These are phyloP conservation scores for Ajuga reptans DNA, from an alignment of 305 asterid species.

Conservation along the genomic window DNA sequence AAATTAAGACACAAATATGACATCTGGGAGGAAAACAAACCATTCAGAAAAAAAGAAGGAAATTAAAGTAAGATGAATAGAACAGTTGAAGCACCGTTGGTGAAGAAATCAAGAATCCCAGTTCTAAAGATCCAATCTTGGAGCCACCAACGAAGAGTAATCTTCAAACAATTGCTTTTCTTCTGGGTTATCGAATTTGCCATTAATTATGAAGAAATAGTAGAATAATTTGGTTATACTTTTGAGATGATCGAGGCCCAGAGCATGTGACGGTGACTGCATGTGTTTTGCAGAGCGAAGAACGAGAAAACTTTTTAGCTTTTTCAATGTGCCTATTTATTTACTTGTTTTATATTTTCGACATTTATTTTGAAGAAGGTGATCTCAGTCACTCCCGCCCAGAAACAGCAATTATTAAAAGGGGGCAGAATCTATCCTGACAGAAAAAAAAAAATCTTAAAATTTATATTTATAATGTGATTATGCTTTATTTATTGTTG, in stretches of 20 bases:
- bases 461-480: no score
- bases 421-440: no score
- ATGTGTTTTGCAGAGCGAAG: constrained; percentile 27
- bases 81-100: constrained; percentile 22
- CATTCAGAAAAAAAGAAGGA: background rate
- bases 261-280: constrained; percentile 37
- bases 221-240: background rate
- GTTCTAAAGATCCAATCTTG: constrained; percentile 31
- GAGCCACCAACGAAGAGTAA: no score
- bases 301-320: constrained; percentile 37
- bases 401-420: background rate
- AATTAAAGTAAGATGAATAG: background rate
- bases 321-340: constrained; percentile 20
- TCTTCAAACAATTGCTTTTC: background rate
- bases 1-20: background rate
- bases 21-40: background rate
- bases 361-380: background rate
- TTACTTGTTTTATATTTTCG: background rate
- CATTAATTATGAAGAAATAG: background rate
- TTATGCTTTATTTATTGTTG: no score
- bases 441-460: no score
- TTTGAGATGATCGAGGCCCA: constrained; percentile 23
- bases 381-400: constrained; percentile 33
- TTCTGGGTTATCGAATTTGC: constrained; percentile 19
- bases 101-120: constrained; percentile 21